Evolutionary conservation across 768 basidiomycete species (phyloP), one percentile per base, ranked within the genome.

Genomic region (Tylopilus cervinicoccineus): DNA sequence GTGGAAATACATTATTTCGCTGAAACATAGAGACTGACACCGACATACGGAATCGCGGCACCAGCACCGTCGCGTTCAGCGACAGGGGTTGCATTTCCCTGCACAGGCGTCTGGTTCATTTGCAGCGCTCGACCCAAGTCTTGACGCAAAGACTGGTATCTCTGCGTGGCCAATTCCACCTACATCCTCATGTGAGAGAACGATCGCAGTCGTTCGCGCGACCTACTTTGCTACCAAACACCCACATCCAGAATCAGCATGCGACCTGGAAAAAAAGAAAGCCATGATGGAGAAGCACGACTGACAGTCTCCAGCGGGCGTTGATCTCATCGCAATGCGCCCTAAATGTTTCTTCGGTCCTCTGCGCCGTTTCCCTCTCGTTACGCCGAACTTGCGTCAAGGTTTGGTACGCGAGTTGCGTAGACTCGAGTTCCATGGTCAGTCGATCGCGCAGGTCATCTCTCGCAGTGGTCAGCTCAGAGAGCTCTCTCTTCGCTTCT

Each of bases 291-390:
- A 17, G 12, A 29, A 6, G 33, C 12, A 11, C 5, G 33, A 49
- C 50, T 26, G 37, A 50, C 51, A 19, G 16, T 50, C 9, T 39
- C 50, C 50, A 51, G 24, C 8, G 8, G 7, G 16, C 22, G 27
- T 49, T 26, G 36, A 52, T 43, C 37, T 38, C 8, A 4, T 52
- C 13, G 31, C 28, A 34, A 4, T 24, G 31, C 3, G 12, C 11
- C 10, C 29, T 31, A 6, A 33, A 23, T 0, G 26, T 32, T 14
- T 50, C 24, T 12, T 33, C 26, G 37, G 32, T 43, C 13, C n/a
- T 31, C 17, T 2, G 28, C 2, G 19, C 33, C 3, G 17, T n/a
- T n/a, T 48, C 38, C 13, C 32, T 28, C 22, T 41, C 45, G 27
- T 17, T 31, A n/a, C 13, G 12, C 11, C 27, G 32, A 0, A 12